Percentiles rank a stretch among this genome's conserved stretches.
Conservation (phyloP, 2,329 filamentous ascomycete genomes). For the Madurella fahalii region DNA sequence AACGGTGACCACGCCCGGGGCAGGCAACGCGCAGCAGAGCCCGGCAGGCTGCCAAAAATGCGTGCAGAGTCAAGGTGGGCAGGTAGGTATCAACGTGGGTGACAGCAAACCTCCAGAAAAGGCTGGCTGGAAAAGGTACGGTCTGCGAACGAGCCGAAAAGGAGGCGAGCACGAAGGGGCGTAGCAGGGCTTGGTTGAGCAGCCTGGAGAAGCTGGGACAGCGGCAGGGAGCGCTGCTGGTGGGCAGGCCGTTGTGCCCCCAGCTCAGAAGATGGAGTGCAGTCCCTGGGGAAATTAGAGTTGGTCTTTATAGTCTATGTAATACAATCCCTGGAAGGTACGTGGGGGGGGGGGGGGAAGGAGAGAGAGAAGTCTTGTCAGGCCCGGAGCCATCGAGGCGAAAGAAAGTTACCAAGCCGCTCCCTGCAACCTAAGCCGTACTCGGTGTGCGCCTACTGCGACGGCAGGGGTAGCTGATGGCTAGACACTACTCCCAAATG, state of each 20-base stretch:
- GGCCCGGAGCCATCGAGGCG: constrained; percentile 22
- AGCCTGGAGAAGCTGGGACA: not conserved
- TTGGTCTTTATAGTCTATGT: constrained; percentile 34
- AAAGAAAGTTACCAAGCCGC: constrained; percentile 20
- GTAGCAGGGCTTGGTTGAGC: not conserved
- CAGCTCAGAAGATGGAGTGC: constrained; percentile 37
- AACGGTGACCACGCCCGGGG: constrained; percentile 7
- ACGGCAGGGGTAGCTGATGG: constrained; percentile 18
- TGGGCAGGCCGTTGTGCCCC: constrained; percentile 37
- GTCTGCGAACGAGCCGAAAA: not conserved
- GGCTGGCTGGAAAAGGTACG: not conserved
- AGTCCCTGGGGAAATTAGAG: constrained; percentile 33
- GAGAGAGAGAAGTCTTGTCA: constrained; percentile 15
- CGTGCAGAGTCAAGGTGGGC: no score
- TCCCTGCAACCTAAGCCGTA: constrained; percentile 21
- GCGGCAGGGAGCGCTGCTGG: constrained; percentile 32
- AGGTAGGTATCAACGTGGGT: not conserved
- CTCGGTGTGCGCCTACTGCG: constrained; percentile 10
- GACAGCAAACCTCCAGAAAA: not conserved
- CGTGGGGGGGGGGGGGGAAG: constrained; percentile 25
- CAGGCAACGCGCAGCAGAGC: not conserved
- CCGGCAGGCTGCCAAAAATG: not conserved
- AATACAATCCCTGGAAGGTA: constrained; percentile 24
- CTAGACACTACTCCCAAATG: not conserved
- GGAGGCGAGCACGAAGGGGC: not conserved